Evolutionary conservation across 805 yeast genomes (phyloP).

Genomic region (Metschnikowia arizonensis): DNA sequence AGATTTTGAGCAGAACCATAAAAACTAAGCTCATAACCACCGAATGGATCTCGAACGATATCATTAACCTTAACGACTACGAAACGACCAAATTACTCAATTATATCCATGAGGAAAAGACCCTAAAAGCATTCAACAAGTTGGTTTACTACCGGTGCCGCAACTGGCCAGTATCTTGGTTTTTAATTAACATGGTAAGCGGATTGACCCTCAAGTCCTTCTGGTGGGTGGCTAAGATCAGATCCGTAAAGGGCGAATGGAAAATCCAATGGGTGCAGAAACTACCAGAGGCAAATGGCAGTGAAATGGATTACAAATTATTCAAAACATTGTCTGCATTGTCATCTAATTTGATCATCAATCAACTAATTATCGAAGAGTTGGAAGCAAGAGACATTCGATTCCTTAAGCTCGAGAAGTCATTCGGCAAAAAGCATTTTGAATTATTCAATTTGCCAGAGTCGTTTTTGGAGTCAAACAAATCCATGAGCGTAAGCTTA

Average conservation of each 20-base stretch:
- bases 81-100: slow-evolving; percentile 44
- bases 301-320: slow-evolving; percentile 27
- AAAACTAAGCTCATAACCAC: slow-evolving; percentile 56
- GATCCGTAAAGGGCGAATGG: slow-evolving; percentile 52
- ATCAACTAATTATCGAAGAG: slow-evolving; percentile 52
- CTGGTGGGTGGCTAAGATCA: slow-evolving; percentile 54
- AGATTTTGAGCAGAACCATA: slow-evolving; percentile 48
- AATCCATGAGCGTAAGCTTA: slow-evolving; percentile 2
- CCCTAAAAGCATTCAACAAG: slow-evolving; percentile 14
- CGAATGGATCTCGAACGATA: slow-evolving; percentile 64
- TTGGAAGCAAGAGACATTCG: slow-evolving; percentile 37
- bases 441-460: slow-evolving; percentile 2
- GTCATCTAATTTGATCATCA: slow-evolving; percentile 46
- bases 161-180: slow-evolving; percentile 59
- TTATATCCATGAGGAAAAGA: slow-evolving; percentile 23
- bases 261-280: slow-evolving; percentile 47
- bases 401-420: slow-evolving; percentile 20
- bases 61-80: slow-evolving; percentile 45
- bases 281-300: slow-evolving; percentile 16
- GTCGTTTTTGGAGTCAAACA: slow-evolving; percentile 3
- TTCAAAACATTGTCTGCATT: slow-evolving; percentile 38
- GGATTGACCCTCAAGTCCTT: slow-evolving; percentile 35
- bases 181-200: slow-evolving; percentile 39
- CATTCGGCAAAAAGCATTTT: slow-evolving; percentile 1
- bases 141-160: slow-evolving; percentile 43